Base-by-base conservation (phyloP, 768 basidiomycete species). In the Serendipita vermifera region DNA sequence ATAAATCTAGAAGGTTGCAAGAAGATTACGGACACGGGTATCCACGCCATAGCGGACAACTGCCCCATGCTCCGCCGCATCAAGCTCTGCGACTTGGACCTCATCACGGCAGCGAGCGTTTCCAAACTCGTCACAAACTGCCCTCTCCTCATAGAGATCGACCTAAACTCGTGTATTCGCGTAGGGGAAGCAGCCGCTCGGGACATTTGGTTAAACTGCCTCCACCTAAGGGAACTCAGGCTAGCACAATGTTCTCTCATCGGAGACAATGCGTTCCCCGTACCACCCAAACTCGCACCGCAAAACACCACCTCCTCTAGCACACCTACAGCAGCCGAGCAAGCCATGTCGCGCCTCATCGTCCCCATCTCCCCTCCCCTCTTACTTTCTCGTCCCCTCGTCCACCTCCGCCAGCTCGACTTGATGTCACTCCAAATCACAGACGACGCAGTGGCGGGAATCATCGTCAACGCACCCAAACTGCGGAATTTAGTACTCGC, bases 321-420 rank as follows among this genome's bases (percentile, higher is more conserved):
- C 64, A 70, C 31, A 63, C 69, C 75, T 55, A n/a, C 32, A 5
- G 5, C 14, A 22, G 48, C 7, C n/a, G n/a, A n/a, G n/a, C n/a
- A n/a, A n/a, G n/a, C n/a, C n/a, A n/a, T n/a, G n/a, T 60, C 74
- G 56, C 80, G 80, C 62, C 69, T 56, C 62, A 60, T 58, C 38
- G 67, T 59, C 71, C 77, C 22, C 76, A 76, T 54, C 26, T 67
- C 81, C 5, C 80, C 82, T 0, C 85, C 85, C 26, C 78, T 90
- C n/a, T 68, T 81, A 48, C 70, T 87, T 43, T 69, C 75, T 36
- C 75, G 75, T 24, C 66, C 77, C 0, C 81, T 90, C 65, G 90
- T 94, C 54, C 85, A 92, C 63, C 75, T 99, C 40, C 82, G 96
- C 36, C 85, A 91, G 79, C 76, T 98, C 40, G 96, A 99, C 70